These are phyloP conservation scores for Musa itinerans DNA, from an alignment of 176 grass and related monocot species.

Conservation along the genomic window DNA sequence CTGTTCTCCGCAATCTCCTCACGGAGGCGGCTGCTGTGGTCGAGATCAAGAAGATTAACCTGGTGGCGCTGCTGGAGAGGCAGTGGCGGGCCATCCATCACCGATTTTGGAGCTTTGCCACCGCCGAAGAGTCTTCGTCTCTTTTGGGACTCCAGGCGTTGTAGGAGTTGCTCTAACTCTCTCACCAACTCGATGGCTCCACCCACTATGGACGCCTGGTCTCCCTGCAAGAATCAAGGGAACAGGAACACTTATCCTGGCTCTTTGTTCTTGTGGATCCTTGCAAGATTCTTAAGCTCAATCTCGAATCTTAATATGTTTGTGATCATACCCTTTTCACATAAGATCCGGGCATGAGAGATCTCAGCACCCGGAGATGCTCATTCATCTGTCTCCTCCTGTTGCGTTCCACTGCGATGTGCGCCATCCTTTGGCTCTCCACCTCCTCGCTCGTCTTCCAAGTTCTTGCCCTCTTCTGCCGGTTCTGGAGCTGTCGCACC, in stretches of 20 bases:
- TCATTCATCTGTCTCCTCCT: conserved; percentile 13
- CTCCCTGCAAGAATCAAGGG: conserved; percentile 40
- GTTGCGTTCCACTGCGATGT: conserved; percentile 11
- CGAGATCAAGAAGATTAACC: conserved; percentile 48
- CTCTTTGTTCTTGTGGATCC: no score
- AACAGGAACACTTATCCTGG: not conserved
- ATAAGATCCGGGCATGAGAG: not conserved
- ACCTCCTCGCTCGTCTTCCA: conserved; percentile 13
- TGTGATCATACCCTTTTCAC: conserved; percentile 6
- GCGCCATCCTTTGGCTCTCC: conserved; percentile 9
- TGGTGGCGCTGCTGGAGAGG: conserved; percentile 10
- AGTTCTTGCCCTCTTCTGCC: conserved; percentile 44
- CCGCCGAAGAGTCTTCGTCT: conserved; percentile 49
- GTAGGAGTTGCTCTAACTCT: conserved; percentile 82
- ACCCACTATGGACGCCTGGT: conserved; percentile 86
- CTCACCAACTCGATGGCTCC: conserved; percentile 93
- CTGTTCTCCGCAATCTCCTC: conserved; percentile 94
- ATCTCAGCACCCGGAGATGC: not conserved
- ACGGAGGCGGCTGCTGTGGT: conserved; percentile 20
- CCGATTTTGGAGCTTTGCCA: conserved; percentile 35
- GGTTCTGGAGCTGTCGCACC: conserved; percentile 7
- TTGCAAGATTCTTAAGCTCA: no score
- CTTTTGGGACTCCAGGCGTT: conserved; percentile 94
- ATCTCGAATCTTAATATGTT: no score
- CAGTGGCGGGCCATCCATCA: conserved; percentile 25